A percentile compares a stretch with the other conserved stretches of the same genome.
These are phyloP conservation scores for Nevesoporus exiguus DNA, from an alignment of 768 basidiomycete species.

Conservation along the genomic window DNA sequence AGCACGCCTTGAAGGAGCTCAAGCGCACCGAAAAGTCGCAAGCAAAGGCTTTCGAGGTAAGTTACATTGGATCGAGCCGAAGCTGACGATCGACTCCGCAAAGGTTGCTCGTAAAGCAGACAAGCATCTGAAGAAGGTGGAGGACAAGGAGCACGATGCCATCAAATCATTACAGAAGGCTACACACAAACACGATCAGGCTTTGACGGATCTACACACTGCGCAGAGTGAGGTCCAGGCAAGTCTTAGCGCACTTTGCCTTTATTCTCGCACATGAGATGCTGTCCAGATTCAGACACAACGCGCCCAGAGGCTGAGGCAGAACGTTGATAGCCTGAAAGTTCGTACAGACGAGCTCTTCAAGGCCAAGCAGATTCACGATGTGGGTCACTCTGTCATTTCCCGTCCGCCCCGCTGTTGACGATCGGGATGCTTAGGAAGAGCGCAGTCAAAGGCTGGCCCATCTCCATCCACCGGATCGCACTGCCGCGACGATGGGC, in stretches of 20 bases:
- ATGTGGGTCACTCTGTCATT: conserved; percentile 14
- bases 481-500: too few relatives aligned
- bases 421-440: conserved; percentile 3
- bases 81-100: background rate
- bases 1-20: conserved; percentile 54
- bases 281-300: conserved; percentile 27
- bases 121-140: conserved; percentile 44
- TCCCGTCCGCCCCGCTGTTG: background rate
- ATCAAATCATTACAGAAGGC: conserved; percentile 52
- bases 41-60: conserved; percentile 50
- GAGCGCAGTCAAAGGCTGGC: conserved; percentile 21
- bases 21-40: conserved; percentile 50
- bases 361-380: conserved; percentile 19
- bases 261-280: background rate
- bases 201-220: conserved; percentile 39
- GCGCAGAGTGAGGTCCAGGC: conserved; percentile 47
- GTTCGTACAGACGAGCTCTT: conserved; percentile 20
- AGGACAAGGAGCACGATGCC: conserved; percentile 48
- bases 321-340: conserved; percentile 18
- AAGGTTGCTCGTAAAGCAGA: conserved; percentile 48
- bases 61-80: background rate
- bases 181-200: conserved; percentile 48
- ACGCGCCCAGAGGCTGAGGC: conserved; percentile 18
- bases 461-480: conserved; percentile 1
- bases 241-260: background rate